Base-by-base conservation (phyloP, 768 basidiomycete species). In the Rhodocollybia butyracea region DNA sequence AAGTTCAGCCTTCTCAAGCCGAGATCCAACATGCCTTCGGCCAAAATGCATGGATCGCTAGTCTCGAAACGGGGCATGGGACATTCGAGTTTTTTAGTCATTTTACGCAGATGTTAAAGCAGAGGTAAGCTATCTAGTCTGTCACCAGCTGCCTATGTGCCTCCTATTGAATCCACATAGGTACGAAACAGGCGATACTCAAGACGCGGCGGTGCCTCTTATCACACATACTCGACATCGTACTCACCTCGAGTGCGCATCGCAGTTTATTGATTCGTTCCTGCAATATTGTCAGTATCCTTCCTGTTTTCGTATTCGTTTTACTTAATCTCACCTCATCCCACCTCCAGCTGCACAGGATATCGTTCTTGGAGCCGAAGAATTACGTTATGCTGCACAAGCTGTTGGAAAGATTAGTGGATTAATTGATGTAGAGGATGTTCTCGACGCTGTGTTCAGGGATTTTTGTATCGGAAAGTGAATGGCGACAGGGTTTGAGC, bases 401-500 rank as follows among this genome's bases (percentile, higher is more conserved):
- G 86, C 91, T 3, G 80, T 96, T n/a, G 93, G 91, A 1, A 83
- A 84, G 56, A 84, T 95, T n/a, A 85, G 88, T 2, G 93, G 94
- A 3, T 65, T 79, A 7, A 86, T 96, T 54, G 86, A 86, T 43
- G 83, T 86, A 12, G 94, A 96, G 62, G 91, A 95, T 57, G 76
- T 95, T 7, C 68, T 96, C 21, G 91, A 93, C 56, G 81, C 81
- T 19, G 79, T 96, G 24, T 96, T 96, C 65, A 76, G 78, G 31
- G 88, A 90, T 48, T 96, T 96, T 68, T 96, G 94, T 64, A 91
- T 95, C 50, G 93, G 93, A 34, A 92, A 94, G 72, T 91, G 61
- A 71, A 34, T 19, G 39, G n/a, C 39, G 39, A 21, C 39, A 40
- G 17, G 7, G 15, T 40, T 17, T n/a, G n/a, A 40, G n/a, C 39